phyloP scores from a whole-genome alignment of 1,139 yeast genomes.

The Diutina sp. region DNA sequence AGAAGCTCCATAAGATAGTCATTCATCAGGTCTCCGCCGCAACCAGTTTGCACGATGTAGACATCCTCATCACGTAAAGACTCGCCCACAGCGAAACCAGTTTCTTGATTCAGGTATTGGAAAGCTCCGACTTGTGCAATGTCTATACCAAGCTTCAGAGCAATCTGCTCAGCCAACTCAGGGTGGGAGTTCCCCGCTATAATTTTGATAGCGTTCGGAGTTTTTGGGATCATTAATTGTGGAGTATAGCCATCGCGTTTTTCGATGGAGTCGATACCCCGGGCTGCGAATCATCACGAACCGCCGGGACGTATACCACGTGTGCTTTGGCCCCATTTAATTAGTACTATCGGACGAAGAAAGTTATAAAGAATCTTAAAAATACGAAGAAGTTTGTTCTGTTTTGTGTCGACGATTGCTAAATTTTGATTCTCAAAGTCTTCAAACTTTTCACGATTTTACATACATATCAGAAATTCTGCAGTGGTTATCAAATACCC shows the following conservation, averaged over 20 bases:
- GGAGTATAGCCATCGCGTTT: not conserved
- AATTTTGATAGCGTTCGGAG: slow-evolving; percentile 8
- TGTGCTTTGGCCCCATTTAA: no score
- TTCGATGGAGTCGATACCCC: not conserved
- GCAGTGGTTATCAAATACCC: no score
- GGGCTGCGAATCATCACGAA: not conserved
- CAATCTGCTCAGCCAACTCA: slow-evolving; percentile 7
- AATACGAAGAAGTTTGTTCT: no score
- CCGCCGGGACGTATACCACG: not conserved
- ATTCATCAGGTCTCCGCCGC: slow-evolving; percentile 36
- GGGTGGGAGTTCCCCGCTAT: slow-evolving; percentile 9
- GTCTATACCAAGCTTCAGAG: slow-evolving; percentile 6
- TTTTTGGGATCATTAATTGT: not conserved
- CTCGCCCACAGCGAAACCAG: slow-evolving; percentile 38
- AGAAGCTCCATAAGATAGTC: slow-evolving; percentile 79
- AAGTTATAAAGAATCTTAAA: no score
- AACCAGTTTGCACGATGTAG: slow-evolving; percentile 33
- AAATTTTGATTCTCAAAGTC: no score
- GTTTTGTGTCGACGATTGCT: no score
- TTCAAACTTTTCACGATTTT: no score
- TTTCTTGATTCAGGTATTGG: slow-evolving; percentile 51
- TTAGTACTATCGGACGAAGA: no score
- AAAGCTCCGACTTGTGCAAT: slow-evolving; percentile 12
- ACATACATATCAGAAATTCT: no score
- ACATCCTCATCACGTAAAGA: slow-evolving; percentile 95